Percentiles rank a stretch among this genome's conserved stretches.
These are phyloP conservation scores for Camellia lanceoleosa DNA, from an alignment of 148 eudicot species.

Conservation along the genomic window DNA sequence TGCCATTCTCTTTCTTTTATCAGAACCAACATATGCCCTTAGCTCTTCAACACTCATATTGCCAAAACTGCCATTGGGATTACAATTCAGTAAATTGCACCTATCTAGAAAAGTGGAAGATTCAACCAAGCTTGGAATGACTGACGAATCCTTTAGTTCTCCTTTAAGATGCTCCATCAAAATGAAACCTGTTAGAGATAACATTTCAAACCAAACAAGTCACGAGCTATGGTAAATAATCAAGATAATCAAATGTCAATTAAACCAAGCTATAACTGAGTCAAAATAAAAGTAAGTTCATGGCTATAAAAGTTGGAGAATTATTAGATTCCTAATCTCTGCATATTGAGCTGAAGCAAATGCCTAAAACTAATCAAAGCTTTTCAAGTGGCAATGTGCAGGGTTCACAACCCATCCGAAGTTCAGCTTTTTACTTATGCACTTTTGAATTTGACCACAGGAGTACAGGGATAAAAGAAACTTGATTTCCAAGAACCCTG, in stretches of 20 bases:
- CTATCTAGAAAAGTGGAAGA: constrained; percentile 29
- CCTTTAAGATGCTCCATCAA: constrained; percentile 46
- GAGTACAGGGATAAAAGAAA: not conserved
- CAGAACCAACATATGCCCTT: constrained; percentile 6
- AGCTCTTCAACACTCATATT: constrained; percentile 24
- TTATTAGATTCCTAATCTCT: not conserved
- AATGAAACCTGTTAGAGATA: constrained; percentile 33
- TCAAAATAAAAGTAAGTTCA: not conserved
- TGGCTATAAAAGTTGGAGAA: not conserved
- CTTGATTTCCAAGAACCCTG: not conserved
- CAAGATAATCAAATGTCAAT: not conserved
- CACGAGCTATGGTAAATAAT: not conserved
- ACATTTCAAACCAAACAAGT: constrained; percentile 6
- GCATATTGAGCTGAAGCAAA: not conserved
- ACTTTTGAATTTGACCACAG: not conserved
- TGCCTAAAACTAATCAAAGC: not conserved
- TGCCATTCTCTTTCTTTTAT: constrained; percentile 17
- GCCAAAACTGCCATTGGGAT: constrained; percentile 18
- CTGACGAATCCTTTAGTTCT: constrained; percentile 29
- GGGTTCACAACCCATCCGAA: not conserved
- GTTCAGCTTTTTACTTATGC: not conserved
- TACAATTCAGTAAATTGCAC: constrained; percentile 35
- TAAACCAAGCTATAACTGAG: not conserved
- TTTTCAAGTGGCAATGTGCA: constrained; percentile 6
- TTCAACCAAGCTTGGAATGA: constrained; percentile 30